A percentile compares a stretch with the other conserved stretches of the same genome.
Evolutionary conservation across 208 protist genomes (phyloP).

Genomic region (Trypanosomatidae sp.): DNA sequence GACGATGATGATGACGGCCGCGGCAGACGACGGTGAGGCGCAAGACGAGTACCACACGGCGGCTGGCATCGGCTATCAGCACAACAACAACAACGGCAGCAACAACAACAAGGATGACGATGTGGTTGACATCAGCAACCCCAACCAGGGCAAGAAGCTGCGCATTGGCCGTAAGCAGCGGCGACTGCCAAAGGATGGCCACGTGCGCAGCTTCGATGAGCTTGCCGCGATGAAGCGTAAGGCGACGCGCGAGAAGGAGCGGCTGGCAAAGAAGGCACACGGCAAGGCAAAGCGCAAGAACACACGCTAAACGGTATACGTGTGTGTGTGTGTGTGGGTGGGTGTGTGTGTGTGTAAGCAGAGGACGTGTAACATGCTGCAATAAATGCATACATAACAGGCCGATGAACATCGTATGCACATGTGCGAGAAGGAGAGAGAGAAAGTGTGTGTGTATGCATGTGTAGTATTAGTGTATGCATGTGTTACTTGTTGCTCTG

Average conservation of each 20-base stretch:
- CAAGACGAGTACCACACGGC: background rate
- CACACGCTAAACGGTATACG: too few species aligned
- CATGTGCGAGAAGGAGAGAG: too few species aligned
- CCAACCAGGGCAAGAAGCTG: conserved; percentile 87
- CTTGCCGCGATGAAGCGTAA: conserved; percentile 61
- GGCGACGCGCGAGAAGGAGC: conserved; percentile 65
- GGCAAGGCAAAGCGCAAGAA: conserved; percentile 17
- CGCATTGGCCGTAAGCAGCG: conserved; percentile 77
- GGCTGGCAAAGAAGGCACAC: conserved; percentile 42
- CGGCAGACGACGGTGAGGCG: background rate
- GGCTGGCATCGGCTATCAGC: background rate
- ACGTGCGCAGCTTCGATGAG: conserved; percentile 80
- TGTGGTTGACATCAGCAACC: conserved; percentile 73
- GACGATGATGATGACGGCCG: background rate
- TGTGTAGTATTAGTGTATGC: too few species aligned
- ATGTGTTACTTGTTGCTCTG: too few species aligned
- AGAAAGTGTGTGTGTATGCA: too few species aligned
- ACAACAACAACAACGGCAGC: background rate
- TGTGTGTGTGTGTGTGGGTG: too few species aligned
- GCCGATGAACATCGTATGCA: too few species aligned
- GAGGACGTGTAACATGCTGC: conserved; percentile 5
- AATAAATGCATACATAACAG: background rate
- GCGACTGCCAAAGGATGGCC: conserved; percentile 75
- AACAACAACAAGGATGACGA: conserved; percentile 35
- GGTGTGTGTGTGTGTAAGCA: conserved; percentile 4